Percentiles rank a stretch among this genome's conserved stretches.
Evolutionary conservation across 2,329 filamentous ascomycete species (phyloP).

Genomic region (Colletotrichum orbiculare): DNA sequence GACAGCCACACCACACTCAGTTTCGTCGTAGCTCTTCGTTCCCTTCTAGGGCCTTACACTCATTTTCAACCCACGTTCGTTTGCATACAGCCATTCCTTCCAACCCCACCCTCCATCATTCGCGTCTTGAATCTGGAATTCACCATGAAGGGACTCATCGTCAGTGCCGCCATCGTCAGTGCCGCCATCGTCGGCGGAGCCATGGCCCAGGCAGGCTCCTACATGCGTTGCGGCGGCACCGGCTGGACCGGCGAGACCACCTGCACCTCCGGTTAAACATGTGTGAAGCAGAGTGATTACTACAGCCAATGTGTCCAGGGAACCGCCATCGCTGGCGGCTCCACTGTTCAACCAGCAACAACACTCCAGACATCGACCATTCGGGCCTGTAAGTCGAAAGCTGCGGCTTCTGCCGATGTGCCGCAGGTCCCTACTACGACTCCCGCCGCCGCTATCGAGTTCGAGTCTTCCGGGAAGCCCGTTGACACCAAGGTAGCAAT

Average conservation of each 20-base stretch:
- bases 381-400: constrained; percentile 27
- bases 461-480: constrained; percentile 10
- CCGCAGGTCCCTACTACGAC: constrained; percentile 16
- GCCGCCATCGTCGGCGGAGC: no score
- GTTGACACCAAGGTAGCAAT: constrained; percentile 23
- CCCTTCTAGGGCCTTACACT: not conserved
- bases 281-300: no score
- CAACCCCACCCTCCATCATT: not conserved
- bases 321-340: constrained; percentile 5
- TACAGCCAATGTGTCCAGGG: constrained; percentile 28
- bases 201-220: no score
- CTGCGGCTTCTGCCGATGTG: not conserved
- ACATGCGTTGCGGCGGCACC: no score
- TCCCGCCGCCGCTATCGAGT: no score
- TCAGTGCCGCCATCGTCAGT: no score
- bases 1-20: no score
- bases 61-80: not conserved
- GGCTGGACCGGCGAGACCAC: no score
- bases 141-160: not conserved
- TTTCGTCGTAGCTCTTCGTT: no score
- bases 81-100: constrained; percentile 21
- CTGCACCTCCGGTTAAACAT: no score
- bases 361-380: constrained; percentile 1
- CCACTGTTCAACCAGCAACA: no score
- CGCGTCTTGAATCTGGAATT: constrained; percentile 23